Evolutionary conservation across 768 basidiomycete species (phyloP).

Genomic region (Trametes coccinea): DNA sequence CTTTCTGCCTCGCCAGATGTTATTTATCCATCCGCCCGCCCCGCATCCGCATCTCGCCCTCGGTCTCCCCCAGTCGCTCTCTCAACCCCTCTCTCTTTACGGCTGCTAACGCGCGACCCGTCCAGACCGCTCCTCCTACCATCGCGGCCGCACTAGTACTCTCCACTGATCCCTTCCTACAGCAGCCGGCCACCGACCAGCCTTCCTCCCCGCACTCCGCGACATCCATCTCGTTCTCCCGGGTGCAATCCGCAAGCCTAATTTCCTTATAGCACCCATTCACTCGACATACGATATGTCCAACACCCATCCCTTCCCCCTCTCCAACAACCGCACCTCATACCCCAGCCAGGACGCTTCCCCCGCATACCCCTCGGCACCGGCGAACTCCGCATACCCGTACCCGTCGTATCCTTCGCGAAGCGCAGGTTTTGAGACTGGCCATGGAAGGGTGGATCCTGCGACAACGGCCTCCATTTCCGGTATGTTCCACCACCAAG

Average conservation of each 20-base stretch:
- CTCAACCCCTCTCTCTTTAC: slow-evolving; percentile 9
- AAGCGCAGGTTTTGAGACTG: slow-evolving; percentile 9
- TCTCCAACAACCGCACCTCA: slow-evolving; percentile 20
- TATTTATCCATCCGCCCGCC: slow-evolving; percentile 21
- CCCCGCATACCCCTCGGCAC: slow-evolving; percentile 10
- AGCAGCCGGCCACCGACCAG: slow-evolving; percentile 8
- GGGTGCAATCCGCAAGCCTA: slow-evolving; percentile 19
- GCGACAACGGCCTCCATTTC: slow-evolving; percentile 16
- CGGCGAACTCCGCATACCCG: slow-evolving; percentile 2
- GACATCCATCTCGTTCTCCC: not conserved
- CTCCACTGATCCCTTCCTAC: slow-evolving; percentile 10
- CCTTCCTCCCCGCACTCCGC: slow-evolving; percentile 15
- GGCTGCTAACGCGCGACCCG: not conserved
- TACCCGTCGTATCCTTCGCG: slow-evolving; percentile 13
- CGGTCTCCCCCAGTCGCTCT: slow-evolving; percentile 13
- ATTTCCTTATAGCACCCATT: slow-evolving; percentile 6
- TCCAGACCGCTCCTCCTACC: not conserved
- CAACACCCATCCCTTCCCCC: slow-evolving; percentile 13
- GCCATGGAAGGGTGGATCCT: slow-evolving; percentile 15
- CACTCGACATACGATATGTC: slow-evolving; percentile 10
- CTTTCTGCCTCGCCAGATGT: slow-evolving; percentile 22
- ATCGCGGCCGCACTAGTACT: not conserved
- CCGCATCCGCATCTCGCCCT: slow-evolving; percentile 10
- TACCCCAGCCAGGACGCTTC: slow-evolving; percentile 10
- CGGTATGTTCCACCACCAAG: slow-evolving; percentile 22